Conservation (phyloP, 805 yeast species). For the Wickerhamomyces xylosicus region DNA sequence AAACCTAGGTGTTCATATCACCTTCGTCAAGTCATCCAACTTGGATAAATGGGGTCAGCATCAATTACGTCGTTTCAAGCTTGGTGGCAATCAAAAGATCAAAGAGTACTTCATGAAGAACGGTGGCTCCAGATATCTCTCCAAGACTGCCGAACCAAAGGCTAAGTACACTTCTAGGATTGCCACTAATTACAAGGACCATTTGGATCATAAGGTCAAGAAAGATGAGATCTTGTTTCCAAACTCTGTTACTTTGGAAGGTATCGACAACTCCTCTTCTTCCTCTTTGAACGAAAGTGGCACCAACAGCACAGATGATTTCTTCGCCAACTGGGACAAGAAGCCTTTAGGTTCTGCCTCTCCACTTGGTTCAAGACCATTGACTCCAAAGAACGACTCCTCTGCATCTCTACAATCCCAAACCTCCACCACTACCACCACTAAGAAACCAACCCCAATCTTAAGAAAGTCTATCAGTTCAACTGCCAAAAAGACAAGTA, state of each 20-base stretch:
- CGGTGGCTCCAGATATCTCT: constrained; percentile 70
- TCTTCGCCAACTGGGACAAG: constrained; percentile 82
- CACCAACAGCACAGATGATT: constrained; percentile 60
- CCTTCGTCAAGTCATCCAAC: constrained; percentile 87
- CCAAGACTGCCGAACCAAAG: constrained; percentile 47
- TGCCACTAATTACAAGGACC: constrained; percentile 76
- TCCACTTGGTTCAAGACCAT: constrained; percentile 22
- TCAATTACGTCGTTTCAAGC: constrained; percentile 84
- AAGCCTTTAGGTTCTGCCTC: constrained; percentile 40
- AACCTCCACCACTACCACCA: constrained; percentile 1
- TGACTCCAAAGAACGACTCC: constrained; percentile 14
- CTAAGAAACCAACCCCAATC: constrained; percentile 20
- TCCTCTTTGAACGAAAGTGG: constrained; percentile 24
- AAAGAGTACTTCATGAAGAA: constrained; percentile 74
- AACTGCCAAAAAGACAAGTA: constrained; percentile 28
- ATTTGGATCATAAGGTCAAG: constrained; percentile 56
- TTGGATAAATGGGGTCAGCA: constrained; percentile 91
- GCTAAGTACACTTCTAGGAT: constrained; percentile 73
- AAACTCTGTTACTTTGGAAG: constrained; percentile 59
- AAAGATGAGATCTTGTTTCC: constrained; percentile 66
- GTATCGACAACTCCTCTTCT: constrained; percentile 25
- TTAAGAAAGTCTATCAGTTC: constrained; percentile 19
- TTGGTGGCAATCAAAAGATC: constrained; percentile 87
- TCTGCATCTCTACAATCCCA: constrained; percentile 4
- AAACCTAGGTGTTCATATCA: constrained; percentile 90